Base-by-base conservation (phyloP, 73 alveolate genomes). In the Paramecium sexaurelia region DNA sequence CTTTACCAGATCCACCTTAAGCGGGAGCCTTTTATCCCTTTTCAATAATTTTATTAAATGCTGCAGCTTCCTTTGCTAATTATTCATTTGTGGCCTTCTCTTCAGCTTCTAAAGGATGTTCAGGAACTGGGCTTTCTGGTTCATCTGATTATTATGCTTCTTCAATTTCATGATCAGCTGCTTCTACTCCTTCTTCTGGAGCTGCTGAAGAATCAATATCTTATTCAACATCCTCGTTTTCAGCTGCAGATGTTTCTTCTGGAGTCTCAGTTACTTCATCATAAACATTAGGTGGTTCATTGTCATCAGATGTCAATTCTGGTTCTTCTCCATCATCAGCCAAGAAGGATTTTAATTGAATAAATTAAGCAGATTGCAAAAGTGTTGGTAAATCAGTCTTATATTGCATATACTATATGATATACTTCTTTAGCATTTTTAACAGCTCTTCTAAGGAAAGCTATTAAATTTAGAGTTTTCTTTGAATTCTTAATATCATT, bases 371-470 rank as follows among this genome's bases (percentile, higher is more conserved):
- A 41, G 90, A 78, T 78, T 78, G 11, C 17, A 78, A 43, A 8
- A 78, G 55, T 2, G 90, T 39, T 3, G 90, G 90, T 43, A 78
- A 78, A 78, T 78, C 90, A 78, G 90, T 24, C 90, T 78, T 36
- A 40, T 71, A 71, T 71, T 32, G n/a, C 17, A 19, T 41, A 35
- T 57, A 57, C 1, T 47, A 47, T 47, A 61, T 51, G 32, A 35
- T 35, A 17, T 78, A 78, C 90, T 39, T 78, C 90, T 45, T 78
- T 78, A n/a, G 90, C 90, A 43, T 43, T 78, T 19, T 20, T 78
- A 3, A 78, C 55, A 40, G 90, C 90, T 11, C 55, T 78, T 78
- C 90, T 78, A 7, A 78, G 45, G 75, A 78, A 78, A 22, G 43
- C 55, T 8, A 78, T 78, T 61, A 78, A 29, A 43, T 78, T 78